Evolutionary conservation across 768 basidiomycete genomes (phyloP).

Genomic region (Exsudoporus frostii): DNA sequence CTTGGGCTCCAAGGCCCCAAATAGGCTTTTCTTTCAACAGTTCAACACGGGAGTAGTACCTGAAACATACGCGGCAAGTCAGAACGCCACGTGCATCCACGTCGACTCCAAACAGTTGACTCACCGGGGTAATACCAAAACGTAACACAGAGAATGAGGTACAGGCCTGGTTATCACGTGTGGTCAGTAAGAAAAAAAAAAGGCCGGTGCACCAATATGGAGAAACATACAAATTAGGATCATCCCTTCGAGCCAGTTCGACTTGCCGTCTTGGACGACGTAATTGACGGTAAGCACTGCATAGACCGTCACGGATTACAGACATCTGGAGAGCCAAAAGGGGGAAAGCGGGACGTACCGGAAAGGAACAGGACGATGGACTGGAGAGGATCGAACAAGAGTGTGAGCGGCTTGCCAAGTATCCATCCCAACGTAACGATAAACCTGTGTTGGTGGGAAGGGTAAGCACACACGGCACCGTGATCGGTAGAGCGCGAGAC

Average conservation of each 20-base stretch:
- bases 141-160: conserved; percentile 52
- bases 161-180: conserved; percentile 39
- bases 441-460: conserved; percentile 40
- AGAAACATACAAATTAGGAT: conserved; percentile 60
- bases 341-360: conserved; percentile 15
- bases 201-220: too few relatives aligned
- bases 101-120: conserved; percentile 4
- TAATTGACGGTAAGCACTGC: conserved; percentile 81
- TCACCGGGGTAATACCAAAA: conserved; percentile 54
- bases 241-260: conserved; percentile 90
- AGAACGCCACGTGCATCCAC: neutral
- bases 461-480: conserved; percentile 7
- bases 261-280: conserved; percentile 80
- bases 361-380: conserved; percentile 36
- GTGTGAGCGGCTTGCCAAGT: conserved; percentile 71
- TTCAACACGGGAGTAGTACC: neutral
- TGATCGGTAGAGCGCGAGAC: conserved; percentile 16
- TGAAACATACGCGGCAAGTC: conserved; percentile 3
- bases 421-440: conserved; percentile 81
- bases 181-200: neutral
- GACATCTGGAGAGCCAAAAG: neutral
- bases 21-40: conserved; percentile 1
- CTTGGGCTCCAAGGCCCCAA: neutral
- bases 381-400: conserved; percentile 87
- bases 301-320: neutral